Conservation (phyloP, 2,329 filamentous ascomycete species). For the Colletotrichum acutatum region DNA sequence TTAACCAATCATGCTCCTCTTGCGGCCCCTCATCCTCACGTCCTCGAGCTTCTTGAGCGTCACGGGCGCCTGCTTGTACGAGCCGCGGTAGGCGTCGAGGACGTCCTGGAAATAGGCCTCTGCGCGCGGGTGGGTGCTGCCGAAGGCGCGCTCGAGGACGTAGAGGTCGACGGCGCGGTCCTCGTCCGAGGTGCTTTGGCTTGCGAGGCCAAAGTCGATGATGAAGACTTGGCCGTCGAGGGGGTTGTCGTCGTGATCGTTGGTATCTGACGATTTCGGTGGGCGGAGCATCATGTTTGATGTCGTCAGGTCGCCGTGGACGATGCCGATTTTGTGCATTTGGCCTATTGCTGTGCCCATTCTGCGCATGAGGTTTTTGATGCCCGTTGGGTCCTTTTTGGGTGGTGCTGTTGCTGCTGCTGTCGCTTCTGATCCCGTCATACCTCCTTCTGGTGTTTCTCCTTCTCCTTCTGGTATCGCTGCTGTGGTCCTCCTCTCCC, state of each 20-base stretch:
- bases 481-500: conserved; percentile 11
- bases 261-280: conserved; percentile 17
- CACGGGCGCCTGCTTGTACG: conserved; percentile 78
- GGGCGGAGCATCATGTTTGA: conserved; percentile 91
- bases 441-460: neutral
- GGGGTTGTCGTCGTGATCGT: conserved; percentile 15
- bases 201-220: conserved; percentile 94
- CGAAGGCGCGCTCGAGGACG: conserved; percentile 93
- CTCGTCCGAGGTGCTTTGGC: conserved; percentile 84
- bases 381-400: conserved; percentile 54
- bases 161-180: conserved; percentile 97
- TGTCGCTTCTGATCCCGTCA: conserved; percentile 40
- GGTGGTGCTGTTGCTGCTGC: neutral
- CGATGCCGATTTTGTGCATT: conserved; percentile 85
- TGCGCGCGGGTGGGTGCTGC: conserved; percentile 90
- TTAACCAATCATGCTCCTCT: conserved; percentile 95
- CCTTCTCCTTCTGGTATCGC: conserved; percentile 38
- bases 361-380: conserved; percentile 73
- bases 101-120: conserved; percentile 81
- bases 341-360: conserved; percentile 78
- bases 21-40: conserved; percentile 91
- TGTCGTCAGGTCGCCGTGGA: conserved; percentile 96
- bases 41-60: conserved; percentile 89
- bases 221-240: conserved; percentile 82
- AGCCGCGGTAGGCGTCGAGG: conserved; percentile 77